Base-by-base conservation (phyloP, 805 yeast genomes). In the Zygoascus ofunaensis region DNA sequence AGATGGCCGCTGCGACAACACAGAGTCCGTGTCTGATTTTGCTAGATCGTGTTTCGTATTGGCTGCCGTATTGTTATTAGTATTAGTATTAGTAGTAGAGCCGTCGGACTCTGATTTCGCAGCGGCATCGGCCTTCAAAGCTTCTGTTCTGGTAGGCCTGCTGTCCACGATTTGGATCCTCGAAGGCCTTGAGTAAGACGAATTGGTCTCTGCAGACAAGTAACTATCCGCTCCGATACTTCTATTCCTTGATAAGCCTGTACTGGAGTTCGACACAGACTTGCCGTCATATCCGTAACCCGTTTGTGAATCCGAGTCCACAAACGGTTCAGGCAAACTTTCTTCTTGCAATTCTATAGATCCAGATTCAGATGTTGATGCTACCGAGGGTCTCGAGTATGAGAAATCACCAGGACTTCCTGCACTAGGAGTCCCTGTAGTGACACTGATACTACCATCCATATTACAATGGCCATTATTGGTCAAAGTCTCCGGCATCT, bases 111-210 rank as follows among this genome's bases (percentile, higher is more conserved):
- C 51, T n/a, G n/a, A n/a, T n/a, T n/a, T n/a, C n/a, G n/a, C n/a
- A n/a, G n/a, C n/a, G 10, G 47, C 17, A 43, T 50, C 42, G 14
- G 23, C 51, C 23, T 43, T 34, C 15, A 43, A 34, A 17, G n/a
- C n/a, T n/a, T n/a, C n/a, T n/a, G n/a, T n/a, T 26, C 22, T 17
- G 15, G 22, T 42, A 8, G 44, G 50, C 30, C 45, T 39, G 22
- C 40, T 33, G 34, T 49, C 55, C 18, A 50, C 45, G 19, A 51
- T 52, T 18, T 50, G 54, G 5, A 51, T 52, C n/a, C 47, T 21
- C 4, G 53, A 45, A 22, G 49, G 53, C 24, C 41, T 22, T 22
- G 40, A 26, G 12, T 42, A 41, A 22, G 24, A 23, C 4, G 45
- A 26, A 24, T 37, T 35, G 32, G 41, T 15, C 19, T 37, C 41